Base-by-base conservation (phyloP, 192 early-diverging fungal genomes). In the Coemansia sp. region DNA sequence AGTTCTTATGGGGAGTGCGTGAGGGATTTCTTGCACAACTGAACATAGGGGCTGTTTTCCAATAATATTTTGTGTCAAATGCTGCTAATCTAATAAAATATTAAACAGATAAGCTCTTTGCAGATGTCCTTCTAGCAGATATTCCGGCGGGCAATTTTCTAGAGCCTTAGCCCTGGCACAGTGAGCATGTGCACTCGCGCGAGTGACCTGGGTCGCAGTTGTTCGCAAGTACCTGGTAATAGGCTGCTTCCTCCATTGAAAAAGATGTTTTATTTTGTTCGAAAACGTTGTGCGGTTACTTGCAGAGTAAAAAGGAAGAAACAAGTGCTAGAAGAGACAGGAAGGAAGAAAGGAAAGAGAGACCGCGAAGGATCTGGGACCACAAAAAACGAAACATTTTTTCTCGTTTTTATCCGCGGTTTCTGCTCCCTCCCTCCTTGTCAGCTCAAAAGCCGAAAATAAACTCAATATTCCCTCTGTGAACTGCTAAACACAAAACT, bases 181-280 rank as follows among this genome's bases (percentile, higher is more conserved):
- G 51, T 12, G 46, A 43, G 63, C 70, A 72, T 55, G 48, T 72
- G 24, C 70, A 72, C 30, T 72, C 70, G 39, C 70, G 70, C 38
- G 63, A 44, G 33, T 72, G 70, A 2, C 55, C 57, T n/a, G 34
- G 34, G 35, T 61, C 63, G 58, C 36, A 11, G 8, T 60, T 34
- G 55, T 35, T 35, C 4, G 16, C 34, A 59, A 38, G 18, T 35
- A n/a, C 15, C 24, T 36, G 8, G 35, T 9, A 35, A 38, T 6
- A 34, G 9, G 33, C 35, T 18, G 57, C 0, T 14, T 46, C 44
- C 5, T 46, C 44, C 44, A 55, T 55, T 1, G 16, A 26, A 55
- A 26, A 26, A 0, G 21, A 12, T 23, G 5, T 55, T 55, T 6
- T 55, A 23, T 11, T 55, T 55, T 55, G 6, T 8, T 41, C 39